These are phyloP conservation scores for Phytopythium vexans DNA, from an alignment of 352 stramenopile genomes.

Conservation along the genomic window DNA sequence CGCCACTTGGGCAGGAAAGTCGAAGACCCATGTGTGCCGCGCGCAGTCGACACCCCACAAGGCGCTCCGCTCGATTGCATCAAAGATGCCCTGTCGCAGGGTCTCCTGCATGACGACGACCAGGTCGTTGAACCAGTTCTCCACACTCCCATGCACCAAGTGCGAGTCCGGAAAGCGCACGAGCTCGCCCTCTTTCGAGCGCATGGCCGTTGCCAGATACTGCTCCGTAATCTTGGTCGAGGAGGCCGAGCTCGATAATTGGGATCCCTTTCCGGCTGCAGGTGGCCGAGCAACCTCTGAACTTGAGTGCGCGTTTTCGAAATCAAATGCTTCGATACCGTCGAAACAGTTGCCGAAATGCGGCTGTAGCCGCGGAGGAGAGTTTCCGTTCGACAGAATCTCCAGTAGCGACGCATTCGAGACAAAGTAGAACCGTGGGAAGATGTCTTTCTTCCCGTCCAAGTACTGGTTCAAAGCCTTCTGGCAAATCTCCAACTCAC, in stretches of 20 bases:
- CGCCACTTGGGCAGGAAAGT: slow-evolving; percentile 80
- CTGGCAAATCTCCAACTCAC: slow-evolving; percentile 93
- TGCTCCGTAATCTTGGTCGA: slow-evolving; percentile 19
- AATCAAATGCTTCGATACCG: slow-evolving; percentile 81
- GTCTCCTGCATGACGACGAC: slow-evolving; percentile 93
- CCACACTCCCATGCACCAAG: slow-evolving; percentile 83
- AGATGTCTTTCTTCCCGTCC: slow-evolving; percentile 96
- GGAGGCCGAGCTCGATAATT: slow-evolving; percentile 8
- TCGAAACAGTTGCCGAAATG: slow-evolving; percentile 92
- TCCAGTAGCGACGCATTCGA: slow-evolving; percentile 93
- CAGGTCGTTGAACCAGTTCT: slow-evolving; percentile 94
- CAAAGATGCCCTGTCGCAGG: slow-evolving; percentile 77
- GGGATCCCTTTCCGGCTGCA: neutral
- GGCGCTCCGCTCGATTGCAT: slow-evolving; percentile 91
- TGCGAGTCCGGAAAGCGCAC: slow-evolving; percentile 81
- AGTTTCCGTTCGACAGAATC: slow-evolving; percentile 94
- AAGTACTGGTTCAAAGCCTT: slow-evolving; percentile 96
- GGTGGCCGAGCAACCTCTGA: neutral
- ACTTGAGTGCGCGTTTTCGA: slow-evolving; percentile 34
- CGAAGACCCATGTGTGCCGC: slow-evolving; percentile 88
- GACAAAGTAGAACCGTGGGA: slow-evolving; percentile 97
- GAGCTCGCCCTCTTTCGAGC: slow-evolving; percentile 95
- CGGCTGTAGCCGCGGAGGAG: slow-evolving; percentile 78
- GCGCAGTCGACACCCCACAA: slow-evolving; percentile 88
- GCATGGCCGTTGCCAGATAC: slow-evolving; percentile 89